phyloP scores from a whole-genome alignment of 371 early-diverging fungal species.

The Mortierella sp. region DNA sequence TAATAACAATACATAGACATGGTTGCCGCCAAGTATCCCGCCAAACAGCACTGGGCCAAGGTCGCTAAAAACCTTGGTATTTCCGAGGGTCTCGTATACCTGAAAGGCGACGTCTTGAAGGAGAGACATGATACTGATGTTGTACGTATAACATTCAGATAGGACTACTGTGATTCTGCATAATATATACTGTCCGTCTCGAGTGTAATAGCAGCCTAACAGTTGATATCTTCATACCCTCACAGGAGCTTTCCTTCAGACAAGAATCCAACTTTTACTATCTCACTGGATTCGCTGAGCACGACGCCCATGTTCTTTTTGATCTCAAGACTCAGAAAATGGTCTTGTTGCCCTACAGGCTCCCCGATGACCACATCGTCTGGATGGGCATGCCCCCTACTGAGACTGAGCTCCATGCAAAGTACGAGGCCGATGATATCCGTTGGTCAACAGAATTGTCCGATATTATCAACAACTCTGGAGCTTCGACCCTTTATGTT shows the following conservation, averaged over 20 bases:
- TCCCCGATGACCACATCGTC: slow-evolving; percentile 82
- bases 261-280: slow-evolving; percentile 91
- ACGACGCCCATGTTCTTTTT: slow-evolving; percentile 79
- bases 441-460: slow-evolving; percentile 64
- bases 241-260: slow-evolving; percentile 77
- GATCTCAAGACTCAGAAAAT: slow-evolving; percentile 75
- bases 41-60: slow-evolving; percentile 74
- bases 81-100: slow-evolving; percentile 73
- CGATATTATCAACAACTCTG: slow-evolving; percentile 50
- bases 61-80: slow-evolving; percentile 70
- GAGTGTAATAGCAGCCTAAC: neutral
- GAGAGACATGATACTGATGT: slow-evolving; percentile 84
- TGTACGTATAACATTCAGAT: slow-evolving; percentile 36
- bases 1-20: slow-evolving; percentile 14
- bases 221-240: no score
- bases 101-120: slow-evolving; percentile 72
- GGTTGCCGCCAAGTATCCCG: slow-evolving; percentile 60
- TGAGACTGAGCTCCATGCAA: slow-evolving; percentile 59
- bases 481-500: slow-evolving; percentile 57
- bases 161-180: neutral
- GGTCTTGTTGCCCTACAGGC: slow-evolving; percentile 76
- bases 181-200: neutral
- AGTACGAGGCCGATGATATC: slow-evolving; percentile 77
- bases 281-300: slow-evolving; percentile 80
- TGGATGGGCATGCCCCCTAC: slow-evolving; percentile 85